Percentiles rank a stretch among this genome's conserved stretches.
phyloP scores from a whole-genome alignment of 164 flowering plant species.

The Sedum album region DNA sequence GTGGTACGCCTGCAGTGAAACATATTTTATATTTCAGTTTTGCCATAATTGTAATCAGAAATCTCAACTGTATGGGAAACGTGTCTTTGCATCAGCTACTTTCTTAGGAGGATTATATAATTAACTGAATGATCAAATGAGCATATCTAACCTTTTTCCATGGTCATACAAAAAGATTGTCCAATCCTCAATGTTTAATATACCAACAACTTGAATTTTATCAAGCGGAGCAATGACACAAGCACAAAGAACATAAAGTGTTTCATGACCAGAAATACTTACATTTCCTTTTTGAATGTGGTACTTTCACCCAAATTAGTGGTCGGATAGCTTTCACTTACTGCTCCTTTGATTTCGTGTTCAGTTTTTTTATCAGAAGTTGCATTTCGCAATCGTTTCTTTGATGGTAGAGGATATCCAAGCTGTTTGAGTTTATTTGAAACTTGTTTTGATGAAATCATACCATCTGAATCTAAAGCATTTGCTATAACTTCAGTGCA shows the following conservation, averaged over 20 bases:
- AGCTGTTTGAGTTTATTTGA: conserved; percentile 52
- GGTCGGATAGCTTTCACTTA: conserved; percentile 12
- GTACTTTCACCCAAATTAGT: conserved; percentile 20
- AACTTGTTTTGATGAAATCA: conserved; percentile 53
- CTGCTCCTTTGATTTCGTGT: conserved; percentile 17
- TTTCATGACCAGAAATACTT: conserved; percentile 17
- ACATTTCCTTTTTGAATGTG: conserved; percentile 24
- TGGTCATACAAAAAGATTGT: not conserved
- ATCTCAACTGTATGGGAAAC: not conserved
- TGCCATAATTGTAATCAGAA: not conserved
- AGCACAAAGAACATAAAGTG: not conserved
- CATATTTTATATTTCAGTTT: not conserved
- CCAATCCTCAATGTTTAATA: not conserved
- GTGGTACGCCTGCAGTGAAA: conserved; percentile 31
- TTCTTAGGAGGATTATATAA: not conserved
- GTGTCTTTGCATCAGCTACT: not conserved
- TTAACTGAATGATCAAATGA: not conserved
- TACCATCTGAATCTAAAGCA: conserved; percentile 50
- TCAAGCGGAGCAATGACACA: too few relatives aligned
- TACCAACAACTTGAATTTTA: not conserved
- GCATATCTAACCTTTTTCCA: not conserved
- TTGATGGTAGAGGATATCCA: conserved; percentile 40
- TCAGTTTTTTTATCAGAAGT: conserved; percentile 13
- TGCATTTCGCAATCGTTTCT: conserved; percentile 17
- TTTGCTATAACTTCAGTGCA: conserved; percentile 61